These are phyloP conservation scores for Smallanthus sonchifolius DNA, from an alignment of 129 eudicot genomes.

Conservation along the genomic window DNA sequence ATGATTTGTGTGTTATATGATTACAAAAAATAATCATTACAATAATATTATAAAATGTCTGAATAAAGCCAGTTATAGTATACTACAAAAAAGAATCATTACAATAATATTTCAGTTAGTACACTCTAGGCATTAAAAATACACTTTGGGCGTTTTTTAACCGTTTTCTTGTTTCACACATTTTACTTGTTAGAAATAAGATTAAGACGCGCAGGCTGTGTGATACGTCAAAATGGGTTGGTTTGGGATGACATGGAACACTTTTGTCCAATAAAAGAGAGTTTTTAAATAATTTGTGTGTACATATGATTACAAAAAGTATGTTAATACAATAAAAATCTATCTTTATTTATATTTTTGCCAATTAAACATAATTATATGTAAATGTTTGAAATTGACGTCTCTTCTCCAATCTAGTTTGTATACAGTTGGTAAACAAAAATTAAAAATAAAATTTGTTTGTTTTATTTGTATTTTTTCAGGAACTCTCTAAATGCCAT, in stretches of 20 bases:
- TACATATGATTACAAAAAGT: not conserved
- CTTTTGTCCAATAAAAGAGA: not conserved
- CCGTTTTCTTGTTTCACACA: not conserved
- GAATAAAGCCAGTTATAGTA: not conserved
- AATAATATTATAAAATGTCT: not conserved
- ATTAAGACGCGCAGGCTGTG: not conserved
- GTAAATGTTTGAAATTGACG: not conserved
- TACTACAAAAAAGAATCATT: too few species aligned
- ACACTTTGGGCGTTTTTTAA: too few species aligned
- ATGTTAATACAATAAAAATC: not conserved
- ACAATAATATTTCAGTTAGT: too few species aligned
- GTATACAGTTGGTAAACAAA: not conserved
- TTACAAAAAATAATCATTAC: not conserved
- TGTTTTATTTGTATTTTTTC: not conserved
- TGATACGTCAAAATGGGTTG: not conserved
- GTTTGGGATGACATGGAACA: not conserved
- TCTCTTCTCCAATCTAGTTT: not conserved
- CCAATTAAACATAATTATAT: not conserved
- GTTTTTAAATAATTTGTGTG: not conserved
- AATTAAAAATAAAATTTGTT: not conserved
- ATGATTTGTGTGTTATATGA: not conserved
- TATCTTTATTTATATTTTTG: not conserved
- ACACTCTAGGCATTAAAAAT: too few species aligned
- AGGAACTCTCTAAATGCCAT: conserved; percentile 85
- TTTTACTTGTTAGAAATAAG: not conserved